Evolutionary conservation across 1,284 basidiomycete genomes (phyloP), one percentile per base, ranked within the genome.

Genomic region (Cutaneotrichosporon cutaneum): DNA sequence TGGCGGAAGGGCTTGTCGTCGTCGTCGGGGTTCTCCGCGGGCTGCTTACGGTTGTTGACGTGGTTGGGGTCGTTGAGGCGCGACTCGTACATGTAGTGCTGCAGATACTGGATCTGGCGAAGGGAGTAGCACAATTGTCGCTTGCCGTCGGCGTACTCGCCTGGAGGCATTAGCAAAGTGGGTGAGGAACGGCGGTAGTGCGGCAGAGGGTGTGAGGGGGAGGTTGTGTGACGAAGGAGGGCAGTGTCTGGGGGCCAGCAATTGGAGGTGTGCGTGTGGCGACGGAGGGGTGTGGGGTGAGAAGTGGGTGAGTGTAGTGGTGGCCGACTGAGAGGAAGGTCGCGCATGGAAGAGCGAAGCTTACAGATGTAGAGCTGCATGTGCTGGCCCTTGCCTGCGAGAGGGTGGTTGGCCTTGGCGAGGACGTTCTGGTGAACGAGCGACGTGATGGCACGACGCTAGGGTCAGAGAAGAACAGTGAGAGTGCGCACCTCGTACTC

Each of bases 31-130:
- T 53, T 30, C 22, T 53, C 54, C 2, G 64, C 24, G 2, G 39
- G 44, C 10, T 48, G 21, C 21, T 36, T 33, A 8, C 11, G 27
- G 32, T 62, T 64, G 55, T 42, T 44, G 32, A 68, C 47, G 32
- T 70, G 71, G 7, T 56, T 52, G 0, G 70, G 66, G 26, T 85
- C 82, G 0, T 89, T 90, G 57, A 92, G 81, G 53, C 83, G 79
- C 83, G 87, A 87, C 0, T 86, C 85, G 70, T 90, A 84, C 51
- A 94, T 83, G 85, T 89, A 94, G 76, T 93, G 92, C 58, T 89
- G 84, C 18, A 90, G 75, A 74, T 92, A 94, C 74, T 92, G 88
- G 62, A 94, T 82, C 79, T 94, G 92, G 8, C 84, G 85, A 13
- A 89, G 89, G 9, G 89, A 88, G 72, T 92, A 90, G 57, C 91